A percentile compares a stretch with the other conserved stretches of the same genome.
phyloP scores from a whole-genome alignment of 1,284 basidiomycete genomes.

The Cryptococcus deneoformans region DNA sequence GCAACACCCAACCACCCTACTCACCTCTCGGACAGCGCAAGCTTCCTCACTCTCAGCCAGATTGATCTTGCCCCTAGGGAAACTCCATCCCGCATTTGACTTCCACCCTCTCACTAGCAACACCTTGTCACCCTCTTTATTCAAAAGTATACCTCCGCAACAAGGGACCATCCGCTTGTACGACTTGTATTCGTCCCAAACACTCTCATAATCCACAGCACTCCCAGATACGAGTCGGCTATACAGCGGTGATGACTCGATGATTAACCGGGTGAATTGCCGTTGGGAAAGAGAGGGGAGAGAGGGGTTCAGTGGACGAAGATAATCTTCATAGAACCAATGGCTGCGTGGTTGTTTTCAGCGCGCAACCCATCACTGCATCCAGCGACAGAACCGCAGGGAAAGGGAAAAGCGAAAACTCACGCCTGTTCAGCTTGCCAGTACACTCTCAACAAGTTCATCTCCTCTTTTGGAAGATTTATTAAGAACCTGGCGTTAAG shows the following conservation, averaged over 20 bases:
- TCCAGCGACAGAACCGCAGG: neutral
- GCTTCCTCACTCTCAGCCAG: conserved; percentile 76
- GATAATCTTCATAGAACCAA: conserved; percentile 99
- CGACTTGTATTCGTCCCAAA: conserved; percentile 57
- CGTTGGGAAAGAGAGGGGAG: conserved; percentile 86
- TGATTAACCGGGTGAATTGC: conserved; percentile 91
- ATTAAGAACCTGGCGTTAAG: conserved; percentile 95
- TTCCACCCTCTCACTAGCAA: conserved; percentile 98
- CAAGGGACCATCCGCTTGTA: conserved; percentile 98
- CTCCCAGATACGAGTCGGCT: conserved; percentile 20
- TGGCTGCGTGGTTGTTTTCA: conserved; percentile 59
- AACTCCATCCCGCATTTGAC: conserved; percentile 93
- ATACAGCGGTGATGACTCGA: conserved; percentile 53
- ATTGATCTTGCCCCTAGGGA: conserved; percentile 99
- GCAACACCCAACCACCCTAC: conserved; percentile 15
- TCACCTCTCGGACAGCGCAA: conserved; percentile 87
- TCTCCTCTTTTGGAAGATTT: conserved; percentile 92
- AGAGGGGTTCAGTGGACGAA: conserved; percentile 82
- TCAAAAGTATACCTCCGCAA: conserved; percentile 97
- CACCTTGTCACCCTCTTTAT: conserved; percentile 88
- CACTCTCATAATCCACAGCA: conserved; percentile 47
- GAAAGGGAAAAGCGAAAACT: conserved; percentile 40
- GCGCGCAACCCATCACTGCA: neutral
- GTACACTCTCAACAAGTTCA: conserved; percentile 87
- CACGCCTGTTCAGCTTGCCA: conserved; percentile 99